A percentile compares a stretch with the other conserved stretches of the same genome.
Evolutionary conservation across 305 asterid genomes (phyloP).

Genomic region (Solanum hybrid): DNA sequence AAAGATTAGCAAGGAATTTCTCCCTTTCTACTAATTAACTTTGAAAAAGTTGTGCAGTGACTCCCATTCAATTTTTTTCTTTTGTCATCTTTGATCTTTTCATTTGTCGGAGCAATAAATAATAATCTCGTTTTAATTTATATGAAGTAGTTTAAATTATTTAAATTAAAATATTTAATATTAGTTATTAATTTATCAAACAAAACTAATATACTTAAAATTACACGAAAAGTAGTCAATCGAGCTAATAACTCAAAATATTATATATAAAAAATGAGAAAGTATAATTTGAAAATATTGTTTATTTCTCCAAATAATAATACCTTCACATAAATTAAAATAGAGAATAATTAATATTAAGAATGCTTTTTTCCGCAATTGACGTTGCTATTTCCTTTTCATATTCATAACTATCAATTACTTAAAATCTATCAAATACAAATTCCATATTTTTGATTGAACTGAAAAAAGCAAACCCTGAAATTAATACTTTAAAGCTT

Average conservation of each 20-base stretch:
- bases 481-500: background rate
- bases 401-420: background rate
- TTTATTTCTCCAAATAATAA: background rate
- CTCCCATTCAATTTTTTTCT: background rate
- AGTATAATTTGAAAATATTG: background rate
- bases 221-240: background rate
- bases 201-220: background rate
- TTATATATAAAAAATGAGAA: background rate
- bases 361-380: background rate
- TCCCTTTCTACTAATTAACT: background rate
- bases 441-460: background rate
- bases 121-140: background rate
- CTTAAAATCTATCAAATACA: background rate
- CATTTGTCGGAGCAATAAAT: background rate
- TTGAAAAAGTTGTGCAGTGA: background rate
- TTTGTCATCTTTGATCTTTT: background rate
- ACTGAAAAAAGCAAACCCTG: background rate
- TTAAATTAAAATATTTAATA: background rate
- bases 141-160: background rate
- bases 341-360: background rate
- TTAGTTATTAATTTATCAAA: background rate
- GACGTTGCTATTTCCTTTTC: background rate
- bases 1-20: background rate
- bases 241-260: background rate
- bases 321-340: background rate